Conservation (phyloP, 345 rosid species). For the Melaleuca alternifolia region DNA sequence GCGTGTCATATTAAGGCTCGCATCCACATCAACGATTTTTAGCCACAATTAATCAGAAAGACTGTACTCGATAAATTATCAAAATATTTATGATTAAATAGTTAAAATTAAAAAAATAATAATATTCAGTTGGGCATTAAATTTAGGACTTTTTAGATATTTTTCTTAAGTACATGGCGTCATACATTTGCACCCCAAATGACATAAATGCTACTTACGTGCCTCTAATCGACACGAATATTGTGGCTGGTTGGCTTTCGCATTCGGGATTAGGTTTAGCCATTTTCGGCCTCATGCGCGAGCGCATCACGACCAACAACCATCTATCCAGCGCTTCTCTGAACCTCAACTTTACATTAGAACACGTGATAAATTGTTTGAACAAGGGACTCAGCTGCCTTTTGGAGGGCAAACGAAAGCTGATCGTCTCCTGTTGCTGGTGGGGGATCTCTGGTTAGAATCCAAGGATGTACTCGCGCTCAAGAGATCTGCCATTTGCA, state of each 20-base stretch:
- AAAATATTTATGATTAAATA: fast-evolving
- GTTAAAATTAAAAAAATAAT: too few relatives aligned
- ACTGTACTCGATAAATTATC: fast-evolving
- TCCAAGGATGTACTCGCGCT: neutral
- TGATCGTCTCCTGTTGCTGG: neutral
- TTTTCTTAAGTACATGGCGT: fast-evolving
- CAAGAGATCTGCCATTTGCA: neutral
- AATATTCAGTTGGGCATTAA: fast-evolving
- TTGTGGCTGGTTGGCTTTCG: neutral
- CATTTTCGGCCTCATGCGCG: neutral
- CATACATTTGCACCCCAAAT: neutral
- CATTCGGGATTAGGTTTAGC: neutral
- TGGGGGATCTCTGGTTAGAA: neutral
- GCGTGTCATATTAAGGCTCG: fast-evolving
- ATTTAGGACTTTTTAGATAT: fast-evolving
- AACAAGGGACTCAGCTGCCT: neutral
- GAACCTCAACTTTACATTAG: neutral
- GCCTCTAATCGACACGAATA: neutral
- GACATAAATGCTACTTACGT: neutral
- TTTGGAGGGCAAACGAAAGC: neutral
- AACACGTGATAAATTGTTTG: neutral
- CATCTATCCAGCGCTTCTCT: neutral
- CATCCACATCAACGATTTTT: fast-evolving
- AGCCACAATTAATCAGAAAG: fast-evolving
- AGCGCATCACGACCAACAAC: neutral